Evolutionary conservation across 148 eudicot species (phyloP).

Genomic region (Selenicereus undatus): DNA sequence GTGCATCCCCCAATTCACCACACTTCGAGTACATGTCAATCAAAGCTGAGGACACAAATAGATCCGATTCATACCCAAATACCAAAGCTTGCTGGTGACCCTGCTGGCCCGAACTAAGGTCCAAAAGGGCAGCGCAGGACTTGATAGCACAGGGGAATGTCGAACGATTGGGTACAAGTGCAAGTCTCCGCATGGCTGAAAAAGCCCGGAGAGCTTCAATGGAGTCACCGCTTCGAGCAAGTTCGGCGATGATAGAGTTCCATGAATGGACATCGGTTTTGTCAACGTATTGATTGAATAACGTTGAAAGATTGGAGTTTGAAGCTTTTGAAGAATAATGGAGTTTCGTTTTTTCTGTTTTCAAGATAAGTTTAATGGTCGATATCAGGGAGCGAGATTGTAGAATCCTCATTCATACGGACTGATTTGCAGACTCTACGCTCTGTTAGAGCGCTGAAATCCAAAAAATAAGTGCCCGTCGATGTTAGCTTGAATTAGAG

Average conservation of each 20-base stretch:
- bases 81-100: constrained; percentile 61
- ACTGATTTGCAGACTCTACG: background rate
- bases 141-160: constrained; percentile 67
- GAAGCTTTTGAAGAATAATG: constrained; percentile 11
- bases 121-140: constrained; percentile 49
- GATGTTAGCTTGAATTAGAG: background rate
- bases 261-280: constrained; percentile 47
- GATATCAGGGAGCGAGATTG: background rate
- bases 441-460: background rate
- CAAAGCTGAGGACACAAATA: constrained; percentile 56
- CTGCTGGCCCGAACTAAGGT: constrained; percentile 53
- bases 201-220: constrained; percentile 65
- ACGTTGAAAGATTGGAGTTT: constrained; percentile 30
- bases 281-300: constrained; percentile 60
- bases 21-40: constrained; percentile 71
- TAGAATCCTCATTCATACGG: constrained; percentile 44
- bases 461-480: background rate
- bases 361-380: constrained; percentile 5
- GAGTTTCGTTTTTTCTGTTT: background rate
- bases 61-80: constrained; percentile 48
- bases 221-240: constrained; percentile 61
- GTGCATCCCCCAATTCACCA: constrained; percentile 52
- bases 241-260: constrained; percentile 72
- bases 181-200: constrained; percentile 46
- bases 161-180: constrained; percentile 53